A percentile compares a stretch with the other conserved stretches of the same genome.
Conservation (phyloP, 345 rosid species). For the Litchi chinensis region DNA sequence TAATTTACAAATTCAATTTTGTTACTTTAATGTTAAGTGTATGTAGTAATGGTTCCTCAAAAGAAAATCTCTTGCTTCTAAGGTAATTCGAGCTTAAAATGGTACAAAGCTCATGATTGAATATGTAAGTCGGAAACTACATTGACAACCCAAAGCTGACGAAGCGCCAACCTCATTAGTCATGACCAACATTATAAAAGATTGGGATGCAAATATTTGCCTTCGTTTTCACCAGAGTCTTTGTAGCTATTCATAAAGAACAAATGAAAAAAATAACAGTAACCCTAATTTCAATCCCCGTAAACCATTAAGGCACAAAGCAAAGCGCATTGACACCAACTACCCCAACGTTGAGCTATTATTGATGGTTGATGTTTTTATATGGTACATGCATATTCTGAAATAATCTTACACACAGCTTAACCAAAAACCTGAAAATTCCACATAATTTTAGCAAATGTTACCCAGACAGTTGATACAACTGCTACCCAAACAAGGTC, state of each 20-base stretch:
- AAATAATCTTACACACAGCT: background rate
- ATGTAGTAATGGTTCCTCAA: too few species aligned
- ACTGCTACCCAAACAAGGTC: background rate
- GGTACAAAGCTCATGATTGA: too few species aligned
- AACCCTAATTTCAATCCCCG: background rate
- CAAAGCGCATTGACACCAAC: background rate
- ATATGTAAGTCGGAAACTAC: too few species aligned
- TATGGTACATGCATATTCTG: slow-evolving; percentile 4
- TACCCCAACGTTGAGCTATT: background rate
- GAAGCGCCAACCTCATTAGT: too few species aligned
- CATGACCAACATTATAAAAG: too few species aligned
- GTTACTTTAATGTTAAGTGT: too few species aligned
- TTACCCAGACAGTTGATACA: background rate
- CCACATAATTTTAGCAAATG: background rate
- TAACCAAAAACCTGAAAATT: background rate
- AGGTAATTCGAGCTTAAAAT: too few species aligned
- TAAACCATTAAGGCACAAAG: background rate
- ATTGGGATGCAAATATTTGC: too few species aligned
- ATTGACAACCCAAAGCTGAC: too few species aligned
- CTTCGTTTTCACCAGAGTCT: background rate
- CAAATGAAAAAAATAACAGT: background rate
- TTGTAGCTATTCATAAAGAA: background rate
- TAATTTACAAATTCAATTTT: too few species aligned
- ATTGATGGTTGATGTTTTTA: background rate
- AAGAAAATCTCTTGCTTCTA: too few species aligned